Evolutionary conservation across 257 asterid species (phyloP).

Genomic region (Rhazya stricta): DNA sequence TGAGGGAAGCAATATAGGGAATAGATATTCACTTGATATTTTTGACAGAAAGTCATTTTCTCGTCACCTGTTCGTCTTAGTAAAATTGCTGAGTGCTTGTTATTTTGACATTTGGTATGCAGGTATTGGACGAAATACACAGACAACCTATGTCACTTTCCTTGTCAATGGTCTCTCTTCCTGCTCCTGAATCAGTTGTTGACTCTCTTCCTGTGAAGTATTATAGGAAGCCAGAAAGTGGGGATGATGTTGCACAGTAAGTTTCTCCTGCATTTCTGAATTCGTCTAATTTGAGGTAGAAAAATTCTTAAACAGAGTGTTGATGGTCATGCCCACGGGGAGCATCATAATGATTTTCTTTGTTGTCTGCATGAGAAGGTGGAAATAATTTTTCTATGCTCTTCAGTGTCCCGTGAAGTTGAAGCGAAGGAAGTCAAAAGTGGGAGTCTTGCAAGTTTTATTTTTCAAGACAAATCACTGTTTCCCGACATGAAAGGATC

Average conservation of each 20-base stretch:
- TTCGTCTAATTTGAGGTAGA: constrained; percentile 9
- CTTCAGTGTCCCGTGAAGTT: not conserved
- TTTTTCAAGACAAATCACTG: not conserved
- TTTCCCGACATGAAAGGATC: not conserved
- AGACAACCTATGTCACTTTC: constrained; percentile 77
- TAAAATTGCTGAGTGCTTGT: not conserved
- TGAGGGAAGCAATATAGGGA: not conserved
- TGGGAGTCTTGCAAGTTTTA: not conserved
- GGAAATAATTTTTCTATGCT: not conserved
- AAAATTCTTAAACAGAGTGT: not conserved
- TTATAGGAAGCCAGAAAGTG: constrained; percentile 40
- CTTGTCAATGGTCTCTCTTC: constrained; percentile 64
- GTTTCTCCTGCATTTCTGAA: constrained; percentile 31
- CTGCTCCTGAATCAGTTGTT: constrained; percentile 88
- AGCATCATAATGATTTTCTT: not conserved
- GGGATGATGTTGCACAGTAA: constrained; percentile 59
- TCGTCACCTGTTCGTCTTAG: not conserved
- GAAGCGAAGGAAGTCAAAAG: not conserved
- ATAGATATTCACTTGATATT: not conserved
- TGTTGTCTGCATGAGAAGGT: not conserved
- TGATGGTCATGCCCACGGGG: constrained; percentile 1
- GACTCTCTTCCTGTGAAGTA: constrained; percentile 79
- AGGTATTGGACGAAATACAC: constrained; percentile 95
- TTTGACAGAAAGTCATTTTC: not conserved
- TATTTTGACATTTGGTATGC: constrained; percentile 16